Evolutionary conservation across 495 filamentous ascomycete genomes (phyloP), one percentile per base, ranked within the genome.

Genomic region (Daldinia childiae): DNA sequence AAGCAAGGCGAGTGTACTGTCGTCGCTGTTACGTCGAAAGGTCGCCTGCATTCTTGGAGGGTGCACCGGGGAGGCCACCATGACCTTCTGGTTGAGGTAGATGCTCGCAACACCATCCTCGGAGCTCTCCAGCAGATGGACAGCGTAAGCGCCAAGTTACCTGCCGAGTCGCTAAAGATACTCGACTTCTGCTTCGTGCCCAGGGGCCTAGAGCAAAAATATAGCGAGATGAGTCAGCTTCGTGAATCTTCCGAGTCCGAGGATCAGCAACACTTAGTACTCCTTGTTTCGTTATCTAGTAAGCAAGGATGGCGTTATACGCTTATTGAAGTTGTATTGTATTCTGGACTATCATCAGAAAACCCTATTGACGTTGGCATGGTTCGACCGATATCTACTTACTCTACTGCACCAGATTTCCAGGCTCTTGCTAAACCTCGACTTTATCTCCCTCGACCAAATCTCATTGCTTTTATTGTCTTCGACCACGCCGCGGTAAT

Each of bases 1-100:
- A 88, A 89, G 60, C 86, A 93, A 74, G 94, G 94, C 4, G 93
- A 98, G 79, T 89, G 94, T 74, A 90, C 94, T 72, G 85, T 96
- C 26, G 84, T 96, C 27, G 87, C 93, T 65, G 89, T 88, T 30
- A 94, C 93, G 11, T 84, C 88, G 5, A 87, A 88, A 45, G 94
- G 93, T 21, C 80, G 88, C 30, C 78, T 99, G 14, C 90, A 95
- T 64, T 85, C 90, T 11, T 99, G 95, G 95, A 90, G 92, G 75
- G 84, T 97, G 4, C 92, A 93, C 74, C 91, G 94, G 78, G 90
- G 92, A 38, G 94, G 94, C 29, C 91, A 84, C 41, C 82, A 86
- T 64, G 87, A 89, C 55, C 74, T 82, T 15, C 74, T 89, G 0
- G 76, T 83, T 30, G 86, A 88, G 38, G 69, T 79, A 12, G 82